phyloP scores from a whole-genome alignment of 345 rosid species.

The Murraya koenigii region DNA sequence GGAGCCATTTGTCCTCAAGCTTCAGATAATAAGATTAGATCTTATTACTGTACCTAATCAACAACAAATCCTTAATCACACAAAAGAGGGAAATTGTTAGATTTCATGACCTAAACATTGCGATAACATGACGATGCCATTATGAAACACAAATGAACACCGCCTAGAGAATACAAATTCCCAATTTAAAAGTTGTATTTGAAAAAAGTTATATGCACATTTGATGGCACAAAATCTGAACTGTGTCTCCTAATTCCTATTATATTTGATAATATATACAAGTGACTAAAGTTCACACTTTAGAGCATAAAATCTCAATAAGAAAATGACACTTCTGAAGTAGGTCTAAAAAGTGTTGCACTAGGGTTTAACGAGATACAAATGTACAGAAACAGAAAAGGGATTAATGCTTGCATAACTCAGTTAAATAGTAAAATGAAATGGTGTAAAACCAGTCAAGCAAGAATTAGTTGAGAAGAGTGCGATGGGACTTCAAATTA shows the following conservation, averaged over 20 bases:
- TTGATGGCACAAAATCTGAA: conserved; percentile 1
- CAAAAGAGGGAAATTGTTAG: neutral
- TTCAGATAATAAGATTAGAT: neutral
- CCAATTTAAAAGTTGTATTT: neutral
- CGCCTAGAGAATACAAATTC: neutral
- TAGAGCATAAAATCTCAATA: neutral
- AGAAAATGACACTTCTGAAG: neutral
- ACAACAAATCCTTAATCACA: neutral
- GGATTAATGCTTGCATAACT: too few species aligned
- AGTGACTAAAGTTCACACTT: neutral
- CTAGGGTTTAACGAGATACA: too few species aligned
- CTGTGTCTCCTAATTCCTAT: neutral
- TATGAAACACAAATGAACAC: neutral
- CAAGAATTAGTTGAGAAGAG: neutral
- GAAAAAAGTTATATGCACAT: neutral
- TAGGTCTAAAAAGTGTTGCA: neutral
- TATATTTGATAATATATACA: neutral
- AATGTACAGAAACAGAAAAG: too few species aligned
- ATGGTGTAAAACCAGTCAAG: too few species aligned
- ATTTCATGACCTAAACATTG: conserved; percentile 19
- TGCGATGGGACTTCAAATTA: conserved; percentile 8
- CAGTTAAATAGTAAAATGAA: too few species aligned
- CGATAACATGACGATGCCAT: conserved; percentile 22
- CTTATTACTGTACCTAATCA: neutral
- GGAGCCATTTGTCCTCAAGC: neutral